Evolutionary conservation across 202 grass and related monocot species (phyloP), one percentile per base, ranked within the genome.

Genomic region (Elaeis oleifera): DNA sequence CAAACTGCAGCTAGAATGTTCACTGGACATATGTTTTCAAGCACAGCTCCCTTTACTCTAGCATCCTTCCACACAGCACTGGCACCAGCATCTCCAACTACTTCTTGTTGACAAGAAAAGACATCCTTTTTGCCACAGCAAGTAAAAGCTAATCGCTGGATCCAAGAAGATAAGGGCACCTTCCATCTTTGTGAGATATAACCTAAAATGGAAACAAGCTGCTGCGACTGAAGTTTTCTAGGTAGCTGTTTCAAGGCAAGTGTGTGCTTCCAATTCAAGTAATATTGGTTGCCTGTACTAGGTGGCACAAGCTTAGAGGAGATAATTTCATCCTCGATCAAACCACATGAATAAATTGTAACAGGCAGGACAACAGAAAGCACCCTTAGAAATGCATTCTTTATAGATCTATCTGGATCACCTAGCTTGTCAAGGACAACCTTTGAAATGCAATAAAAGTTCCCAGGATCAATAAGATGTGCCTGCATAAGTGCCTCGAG

Each of bases 161-260:
- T 73, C 91, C 91, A 90, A 78, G 84, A 90, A 58, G 91, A 96
- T 71, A 96, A 73, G 76, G 91, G 84, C 59, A 85, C 58, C 64
- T 96, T 96, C 79, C 75, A 85, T 71, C 87, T 96, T 61, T 90
- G 87, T 74, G 87, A 90, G 54, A 96, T 83, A 63, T 90, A 96
- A 79, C 87, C 90, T 76, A 82, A 82, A 75, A 96, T 81, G 58
- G 91, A 90, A 74, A 90, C 87, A 78, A 96, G 81, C 52, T 96
- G 91, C 60, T 96, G 91, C 49, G 84, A 88, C 17, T 96, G 84
- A 6, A 96, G 78, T 83, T 90, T 90, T 66, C 91, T 88, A 65
- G 81, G 71, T 54, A 76, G 80, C 67, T 90, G 84, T 71, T 90
- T 90, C 58, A 85, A 73, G 65, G 87, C 87, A 76, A 90, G 84